These are phyloP conservation scores for Kockovaella imperatae DNA, from an alignment of 768 basidiomycete species.

Conservation along the genomic window DNA sequence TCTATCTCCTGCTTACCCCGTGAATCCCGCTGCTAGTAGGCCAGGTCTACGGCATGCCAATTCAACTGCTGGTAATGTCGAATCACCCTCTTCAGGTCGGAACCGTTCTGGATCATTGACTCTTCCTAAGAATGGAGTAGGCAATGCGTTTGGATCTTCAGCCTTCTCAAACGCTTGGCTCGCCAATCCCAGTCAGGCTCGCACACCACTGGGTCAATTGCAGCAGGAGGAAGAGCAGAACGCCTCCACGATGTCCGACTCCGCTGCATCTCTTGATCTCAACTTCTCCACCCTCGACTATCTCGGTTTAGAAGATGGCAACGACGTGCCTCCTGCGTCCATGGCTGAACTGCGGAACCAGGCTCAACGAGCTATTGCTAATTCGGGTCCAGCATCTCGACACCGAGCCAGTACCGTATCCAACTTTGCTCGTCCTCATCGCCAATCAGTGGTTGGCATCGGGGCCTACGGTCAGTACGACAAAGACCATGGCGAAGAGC, in stretches of 20 bases:
- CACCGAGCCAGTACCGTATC: constrained; percentile 86
- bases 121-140: constrained; percentile 61
- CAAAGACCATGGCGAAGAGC: constrained; percentile 3
- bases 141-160: constrained; percentile 72
- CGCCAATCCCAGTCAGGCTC: constrained; percentile 48
- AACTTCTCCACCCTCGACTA: constrained; percentile 94
- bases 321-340: constrained; percentile 56
- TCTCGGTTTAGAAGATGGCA: constrained; percentile 75
- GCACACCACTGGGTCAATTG: constrained; percentile 35
- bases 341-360: constrained; percentile 82
- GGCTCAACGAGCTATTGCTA: constrained; percentile 81
- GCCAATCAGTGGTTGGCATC: constrained; percentile 44
- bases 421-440: constrained; percentile 68
- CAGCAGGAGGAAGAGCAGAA: constrained; percentile 55
- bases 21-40: constrained; percentile 16
- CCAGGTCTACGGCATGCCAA: constrained; percentile 37
- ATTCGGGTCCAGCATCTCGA: constrained; percentile 66
- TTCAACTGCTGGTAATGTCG: constrained; percentile 36
- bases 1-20: constrained; percentile 46
- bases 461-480: constrained; percentile 5
- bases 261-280: constrained; percentile 53
- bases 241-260: constrained; percentile 58
- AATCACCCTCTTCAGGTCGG: constrained; percentile 46
- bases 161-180: constrained; percentile 90
- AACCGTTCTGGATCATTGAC: constrained; percentile 89